These are phyloP conservation scores for Yarrowia divulgata DNA, from an alignment of 805 yeast genomes.

Conservation along the genomic window DNA sequence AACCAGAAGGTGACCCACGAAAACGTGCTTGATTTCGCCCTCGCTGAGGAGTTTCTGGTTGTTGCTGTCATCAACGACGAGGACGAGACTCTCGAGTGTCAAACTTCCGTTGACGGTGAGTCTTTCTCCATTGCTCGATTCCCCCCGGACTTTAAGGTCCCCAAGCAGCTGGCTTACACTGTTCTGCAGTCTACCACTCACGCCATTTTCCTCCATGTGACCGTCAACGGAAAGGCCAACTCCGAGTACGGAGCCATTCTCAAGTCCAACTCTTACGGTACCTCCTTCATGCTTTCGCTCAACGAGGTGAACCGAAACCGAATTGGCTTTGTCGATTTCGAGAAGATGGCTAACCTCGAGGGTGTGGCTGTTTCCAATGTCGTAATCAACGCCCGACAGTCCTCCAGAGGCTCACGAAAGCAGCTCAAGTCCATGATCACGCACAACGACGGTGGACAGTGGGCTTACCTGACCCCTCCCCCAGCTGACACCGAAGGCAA, in stretches of 20 bases:
- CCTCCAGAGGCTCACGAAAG: conserved; percentile 58
- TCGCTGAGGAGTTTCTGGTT: conserved; percentile 72
- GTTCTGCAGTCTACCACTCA: conserved; percentile 74
- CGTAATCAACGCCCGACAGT: conserved; percentile 63
- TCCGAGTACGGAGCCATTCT: conserved; percentile 78
- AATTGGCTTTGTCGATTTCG: conserved; percentile 86
- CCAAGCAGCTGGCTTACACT: conserved; percentile 75
- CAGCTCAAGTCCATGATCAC: conserved; percentile 74
- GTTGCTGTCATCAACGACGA: conserved; percentile 64
- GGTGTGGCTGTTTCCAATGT: conserved; percentile 81
- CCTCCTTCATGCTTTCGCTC: conserved; percentile 75
- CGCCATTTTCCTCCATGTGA: conserved; percentile 82
- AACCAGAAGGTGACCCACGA: conserved; percentile 54
- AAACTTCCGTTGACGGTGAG: conserved; percentile 79
- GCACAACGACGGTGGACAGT: conserved; percentile 89
- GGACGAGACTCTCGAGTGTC: conserved; percentile 65
- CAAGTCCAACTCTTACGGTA: conserved; percentile 91
- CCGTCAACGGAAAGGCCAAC: conserved; percentile 61
- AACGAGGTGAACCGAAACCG: conserved; percentile 75
- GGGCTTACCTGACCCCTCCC: conserved; percentile 80
- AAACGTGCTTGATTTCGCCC: conserved; percentile 74
- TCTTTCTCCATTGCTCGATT: conserved; percentile 79
- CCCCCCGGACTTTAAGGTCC: conserved; percentile 70
- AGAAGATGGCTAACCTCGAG: conserved; percentile 79
- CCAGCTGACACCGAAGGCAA: conserved; percentile 65